Percentiles rank a stretch among this genome's conserved stretches.
These are phyloP conservation scores for Taphrina flavorubra DNA, from an alignment of 1,139 yeast species.

Conservation along the genomic window DNA sequence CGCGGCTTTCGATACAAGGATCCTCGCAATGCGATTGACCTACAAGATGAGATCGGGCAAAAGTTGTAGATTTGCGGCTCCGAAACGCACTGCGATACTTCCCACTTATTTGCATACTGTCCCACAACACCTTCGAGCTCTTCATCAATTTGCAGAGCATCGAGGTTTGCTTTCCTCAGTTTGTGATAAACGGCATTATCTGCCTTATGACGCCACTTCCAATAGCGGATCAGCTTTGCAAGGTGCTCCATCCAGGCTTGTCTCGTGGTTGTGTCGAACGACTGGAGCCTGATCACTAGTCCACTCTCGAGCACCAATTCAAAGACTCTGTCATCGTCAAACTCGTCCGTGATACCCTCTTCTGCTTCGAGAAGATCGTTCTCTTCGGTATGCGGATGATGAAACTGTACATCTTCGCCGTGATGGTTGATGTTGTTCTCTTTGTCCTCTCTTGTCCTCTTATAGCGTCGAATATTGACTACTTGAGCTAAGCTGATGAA, in stretches of 20 bases:
- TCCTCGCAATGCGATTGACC: slow-evolving; percentile 67
- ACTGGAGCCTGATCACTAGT: slow-evolving; percentile 61
- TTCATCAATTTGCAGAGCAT: slow-evolving; percentile 60
- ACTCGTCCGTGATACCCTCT: slow-evolving; percentile 53
- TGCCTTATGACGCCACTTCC: slow-evolving; percentile 61
- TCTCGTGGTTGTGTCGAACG: slow-evolving; percentile 59
- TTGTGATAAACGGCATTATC: slow-evolving; percentile 55
- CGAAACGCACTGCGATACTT: slow-evolving; percentile 61
- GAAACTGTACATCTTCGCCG: slow-evolving; percentile 38
- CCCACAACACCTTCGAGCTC: slow-evolving; percentile 64
- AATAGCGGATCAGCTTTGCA: slow-evolving; percentile 58
- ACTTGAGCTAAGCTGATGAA: slow-evolving; percentile 66
- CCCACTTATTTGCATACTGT: slow-evolving; percentile 61
- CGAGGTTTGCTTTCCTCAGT: slow-evolving; percentile 59
- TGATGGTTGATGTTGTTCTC: slow-evolving; percentile 51
- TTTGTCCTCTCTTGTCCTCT: slow-evolving; percentile 42
- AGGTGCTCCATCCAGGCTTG: slow-evolving; percentile 71
- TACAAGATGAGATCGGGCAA: slow-evolving; percentile 64
- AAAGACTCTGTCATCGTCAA: slow-evolving; percentile 55
- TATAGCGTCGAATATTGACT: slow-evolving; percentile 52
- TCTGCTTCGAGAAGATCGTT: slow-evolving; percentile 41
- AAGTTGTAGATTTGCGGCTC: slow-evolving; percentile 63
- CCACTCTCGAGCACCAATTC: slow-evolving; percentile 62
- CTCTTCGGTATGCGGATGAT: slow-evolving; percentile 42
- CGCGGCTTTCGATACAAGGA: slow-evolving; percentile 68